Evolutionary conservation across 2,329 filamentous ascomycete genomes (phyloP), one percentile per base, ranked within the genome.

Genomic region (Sporothrix humicola): DNA sequence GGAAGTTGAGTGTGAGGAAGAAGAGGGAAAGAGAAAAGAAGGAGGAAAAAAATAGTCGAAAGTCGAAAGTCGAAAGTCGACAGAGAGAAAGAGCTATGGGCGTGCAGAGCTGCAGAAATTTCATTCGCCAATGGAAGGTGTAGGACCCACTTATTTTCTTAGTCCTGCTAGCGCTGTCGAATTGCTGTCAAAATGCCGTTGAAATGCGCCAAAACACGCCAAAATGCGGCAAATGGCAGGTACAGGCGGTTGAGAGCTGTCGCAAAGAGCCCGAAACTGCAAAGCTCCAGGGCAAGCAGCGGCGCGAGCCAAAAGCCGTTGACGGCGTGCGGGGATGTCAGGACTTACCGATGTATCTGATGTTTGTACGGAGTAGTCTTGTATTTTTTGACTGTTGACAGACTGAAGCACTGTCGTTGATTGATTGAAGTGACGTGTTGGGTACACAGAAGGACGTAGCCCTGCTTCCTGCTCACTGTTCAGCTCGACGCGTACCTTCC

Each of bases 121-220:
- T 71, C 54, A 70, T 71, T 71, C 54, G 69, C 54, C 69, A 59
- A 61, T 71, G 50, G 52, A 17, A 7, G 50, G 66, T 20, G 15
- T 5, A 9, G 4, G 66, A 23, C 10, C 66, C 66, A 69, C 66
- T 69, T 54, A 10, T n/a, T 20, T 26, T 17, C 52, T 56, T 56
- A 56, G 52, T 31, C 31, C 31, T 4, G 59, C n/a, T 46, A 46
- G 17, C 48, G 66, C 46, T 37, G 66, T 20, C 46, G 46, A 37
- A 37, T 37, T 37, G 31, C 31, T 37, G 31, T 37, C 31, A 37
- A 37, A 37, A 37, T 37, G 31, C 7, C 31, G 31, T 37, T 37
- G 7, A 7, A 37, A 3, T 37, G 31, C 31, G 31, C 31, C 31
- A 69, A 50, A n/a, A 9, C 7, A 7, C 31, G 31, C 31, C 31